Base-by-base conservation (phyloP, 1,284 basidiomycete species). In the Coriolopsis trogii region DNA sequence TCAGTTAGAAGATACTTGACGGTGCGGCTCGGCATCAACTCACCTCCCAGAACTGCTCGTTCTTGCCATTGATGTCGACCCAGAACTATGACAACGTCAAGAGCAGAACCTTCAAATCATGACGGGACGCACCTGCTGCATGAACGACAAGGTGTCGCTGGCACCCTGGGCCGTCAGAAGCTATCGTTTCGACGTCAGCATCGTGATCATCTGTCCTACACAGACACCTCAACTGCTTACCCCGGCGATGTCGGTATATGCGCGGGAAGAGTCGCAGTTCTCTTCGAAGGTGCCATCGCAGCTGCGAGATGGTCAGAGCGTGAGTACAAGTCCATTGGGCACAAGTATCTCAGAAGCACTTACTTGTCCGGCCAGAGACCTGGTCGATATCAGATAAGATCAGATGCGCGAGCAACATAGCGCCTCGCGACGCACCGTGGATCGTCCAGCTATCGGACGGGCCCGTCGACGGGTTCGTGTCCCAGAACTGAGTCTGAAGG, bases 351-450 rank as follows among this genome's bases (percentile, higher is more conserved):
- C 18, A 25, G 28, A 24, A 23, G 24, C 24, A 70, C 79, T 48
- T 60, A 88, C 84, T 84, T 68, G 63, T 88, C 85, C 6, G 84
- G 83, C 87, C 87, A 89, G 39, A 89, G 71, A 44, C 85, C 84
- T 86, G 44, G 3, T n/a, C 9, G 5, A 29, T 34, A 29, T 37
- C 20, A 25, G 47, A 40, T 51, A 59, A 37, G 49, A 44, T 50
- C 40, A 26, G 40, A 47, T 36, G 6, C 12, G 7, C 4, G 9
- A 16, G 12, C n/a, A 28, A 21, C 37, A 1, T 24, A 16, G 3
- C 15, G 16, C 30, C 21, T 24, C 20, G n/a, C 23, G 4, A 56
- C 77, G 40, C 55, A 83, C 87, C 87, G 49, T 89, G 87, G 56
- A 90, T 87, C 0, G 87, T 88, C 87, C 89, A 91, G 59, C 82